Base-by-base conservation (phyloP, 2,329 filamentous ascomycete genomes). In the Aspergillus fructus region DNA sequence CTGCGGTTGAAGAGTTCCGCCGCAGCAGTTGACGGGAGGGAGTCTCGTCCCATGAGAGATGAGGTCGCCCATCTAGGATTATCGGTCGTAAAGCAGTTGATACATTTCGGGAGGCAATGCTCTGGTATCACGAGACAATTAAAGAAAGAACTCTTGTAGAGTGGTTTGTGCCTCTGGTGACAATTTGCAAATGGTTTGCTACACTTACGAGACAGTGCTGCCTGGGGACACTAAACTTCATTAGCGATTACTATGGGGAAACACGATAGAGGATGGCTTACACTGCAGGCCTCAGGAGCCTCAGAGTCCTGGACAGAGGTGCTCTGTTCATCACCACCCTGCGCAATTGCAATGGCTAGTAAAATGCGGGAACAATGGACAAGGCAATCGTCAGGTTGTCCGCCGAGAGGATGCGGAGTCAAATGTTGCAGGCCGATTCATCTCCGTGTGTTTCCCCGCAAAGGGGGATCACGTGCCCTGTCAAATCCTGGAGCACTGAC, bases 151-250 rank as follows among this genome's bases (percentile, higher is more conserved):
- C 17, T 37, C 9, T 5, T 33, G 11, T 27, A 11, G 5, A 15
- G 34, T 21, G 9, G 8, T 30, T 12, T 11, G 8, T 30, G 27
- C 27, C 27, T 30, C 9, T 9, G 9, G 27, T 30, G 21, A 34
- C 11, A 50, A 45, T 39, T 17, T n/a, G 40, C n/a, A 23, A 34
- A n/a, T n/a, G 27, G 45, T 55, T 23, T 30, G 50, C 40, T 15
- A 19, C 30, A 56, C 61, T 46, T 57, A 63, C 61, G 50, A 55
- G 24, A 30, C 21, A 17, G 17, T n/a, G 49, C 43, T 49, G 41
- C 24, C 51, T 59, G 23, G 52, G 52, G 42, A 51, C 49, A 49
- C 62, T 64, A 48, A 17, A 23, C 23, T 21, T 55, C 41, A 43
- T 63, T 55, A 62, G 40, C 24, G 15, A 40, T 30, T 15, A 42